Evolutionary conservation across 2,329 filamentous ascomycete species (phyloP).

Genomic region (Rachicladosporium sp.): DNA sequence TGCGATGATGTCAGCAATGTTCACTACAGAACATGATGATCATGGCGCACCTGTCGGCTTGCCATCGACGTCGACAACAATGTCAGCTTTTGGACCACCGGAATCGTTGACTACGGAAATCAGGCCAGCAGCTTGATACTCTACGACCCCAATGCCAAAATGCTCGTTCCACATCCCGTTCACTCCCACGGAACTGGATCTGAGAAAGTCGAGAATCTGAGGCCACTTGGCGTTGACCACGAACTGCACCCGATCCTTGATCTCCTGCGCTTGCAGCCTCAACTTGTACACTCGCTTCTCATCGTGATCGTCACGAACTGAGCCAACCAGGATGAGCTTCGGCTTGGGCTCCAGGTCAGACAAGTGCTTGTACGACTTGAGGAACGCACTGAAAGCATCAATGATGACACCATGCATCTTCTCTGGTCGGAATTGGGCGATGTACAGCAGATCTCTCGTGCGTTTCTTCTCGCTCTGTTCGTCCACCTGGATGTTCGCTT

Average conservation of each 20-base stretch:
- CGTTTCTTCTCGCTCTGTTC: slow-evolving; percentile 56
- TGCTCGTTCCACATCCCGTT: slow-evolving; percentile 99
- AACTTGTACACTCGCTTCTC: slow-evolving; percentile 78
- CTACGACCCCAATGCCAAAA: slow-evolving; percentile 95
- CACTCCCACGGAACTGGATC: slow-evolving; percentile 68
- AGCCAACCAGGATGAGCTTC: slow-evolving; percentile 74
- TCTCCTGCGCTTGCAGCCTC: slow-evolving; percentile 68
- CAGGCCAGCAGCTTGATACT: slow-evolving; percentile 91
- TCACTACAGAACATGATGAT: neutral
- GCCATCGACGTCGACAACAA: slow-evolving; percentile 70
- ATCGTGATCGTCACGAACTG: slow-evolving; percentile 75
- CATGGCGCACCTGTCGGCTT: slow-evolving; percentile 54
- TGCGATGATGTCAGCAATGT: slow-evolving; percentile 18
- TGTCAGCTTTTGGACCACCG: slow-evolving; percentile 85
- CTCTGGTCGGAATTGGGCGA: slow-evolving; percentile 93
- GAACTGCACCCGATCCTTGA: slow-evolving; percentile 77
- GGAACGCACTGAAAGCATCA: slow-evolving; percentile 67
- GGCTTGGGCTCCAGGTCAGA: slow-evolving; percentile 28
- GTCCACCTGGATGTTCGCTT: slow-evolving; percentile 60
- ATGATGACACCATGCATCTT: slow-evolving; percentile 90
- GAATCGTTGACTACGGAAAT: slow-evolving; percentile 89
- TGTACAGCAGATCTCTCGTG: slow-evolving; percentile 69
- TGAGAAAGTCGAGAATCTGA: slow-evolving; percentile 68
- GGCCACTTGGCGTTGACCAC: slow-evolving; percentile 83
- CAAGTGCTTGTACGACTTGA: slow-evolving; percentile 41